These are phyloP conservation scores for Saccharomycopsis fibuligera DNA, from an alignment of 805 yeast species.

Conservation along the genomic window DNA sequence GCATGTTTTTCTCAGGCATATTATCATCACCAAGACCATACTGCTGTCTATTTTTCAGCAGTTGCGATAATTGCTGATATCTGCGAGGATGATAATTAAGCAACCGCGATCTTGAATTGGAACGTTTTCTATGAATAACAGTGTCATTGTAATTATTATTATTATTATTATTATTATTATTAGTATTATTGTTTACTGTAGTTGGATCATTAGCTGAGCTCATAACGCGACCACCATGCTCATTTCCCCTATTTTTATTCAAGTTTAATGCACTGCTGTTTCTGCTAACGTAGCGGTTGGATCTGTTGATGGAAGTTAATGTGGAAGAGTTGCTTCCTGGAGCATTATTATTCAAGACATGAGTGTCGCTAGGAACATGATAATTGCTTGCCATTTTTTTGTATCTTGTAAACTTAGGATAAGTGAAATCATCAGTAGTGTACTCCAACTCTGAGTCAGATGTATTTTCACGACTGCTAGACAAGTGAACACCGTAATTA, in stretches of 20 bases:
- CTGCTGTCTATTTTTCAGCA: constrained; percentile 2
- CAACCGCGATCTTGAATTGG: constrained; percentile 4
- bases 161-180: background rate
- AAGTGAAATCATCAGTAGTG: constrained; percentile 20
- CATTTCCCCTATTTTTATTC: constrained; percentile 1
- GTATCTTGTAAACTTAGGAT: constrained; percentile 18
- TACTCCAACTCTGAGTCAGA: constrained; percentile 20
- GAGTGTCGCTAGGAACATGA: background rate
- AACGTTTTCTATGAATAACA: background rate
- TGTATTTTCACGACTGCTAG: constrained; percentile 22
- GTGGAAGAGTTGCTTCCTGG: background rate
- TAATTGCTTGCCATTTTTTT: constrained; percentile 2
- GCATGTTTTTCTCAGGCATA: constrained; percentile 12
- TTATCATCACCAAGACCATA: constrained; percentile 11
- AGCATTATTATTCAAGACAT: constrained; percentile 2
- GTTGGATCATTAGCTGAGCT: no score
- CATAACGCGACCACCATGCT: background rate
- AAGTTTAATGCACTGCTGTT: constrained; percentile 13
- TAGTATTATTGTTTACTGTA: no score
- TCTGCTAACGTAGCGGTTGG: constrained; percentile 4
- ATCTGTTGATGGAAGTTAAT: constrained; percentile 1
- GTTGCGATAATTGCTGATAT: constrained; percentile 3
- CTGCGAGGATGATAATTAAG: constrained; percentile 4
- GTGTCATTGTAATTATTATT: background rate
- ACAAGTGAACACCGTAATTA: no score